Evolutionary conservation across 2,329 filamentous ascomycete species (phyloP).

Genomic region (Exophiala xenobiotica): DNA sequence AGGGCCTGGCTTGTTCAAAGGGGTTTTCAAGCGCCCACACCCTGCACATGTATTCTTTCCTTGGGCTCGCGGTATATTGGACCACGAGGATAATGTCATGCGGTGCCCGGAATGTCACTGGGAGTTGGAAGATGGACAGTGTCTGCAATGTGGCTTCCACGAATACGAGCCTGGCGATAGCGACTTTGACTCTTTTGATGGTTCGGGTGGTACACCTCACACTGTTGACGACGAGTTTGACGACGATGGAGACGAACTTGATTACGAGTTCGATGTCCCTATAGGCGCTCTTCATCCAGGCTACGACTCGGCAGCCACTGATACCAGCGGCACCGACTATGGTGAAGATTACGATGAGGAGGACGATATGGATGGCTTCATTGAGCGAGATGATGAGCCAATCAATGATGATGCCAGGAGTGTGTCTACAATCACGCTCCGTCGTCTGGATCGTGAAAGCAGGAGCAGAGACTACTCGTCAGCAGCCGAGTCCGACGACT

Average conservation of each 20-base stretch:
- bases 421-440: constrained; percentile 15
- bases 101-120: constrained; percentile 63
- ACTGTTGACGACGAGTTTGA: constrained; percentile 21
- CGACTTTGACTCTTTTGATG: constrained; percentile 16
- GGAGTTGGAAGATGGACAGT: constrained; percentile 63
- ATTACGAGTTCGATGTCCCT: constrained; percentile 13
- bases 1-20: constrained; percentile 63
- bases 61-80: constrained; percentile 43
- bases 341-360: constrained; percentile 20
- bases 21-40: constrained; percentile 50
- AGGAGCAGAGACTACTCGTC: neutral
- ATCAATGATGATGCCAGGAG: constrained; percentile 18
- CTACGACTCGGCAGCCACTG: constrained; percentile 6
- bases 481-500: neutral
- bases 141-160: constrained; percentile 52
- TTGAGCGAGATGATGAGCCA: constrained; percentile 15
- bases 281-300: constrained; percentile 8
- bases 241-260: constrained; percentile 20
- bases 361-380: constrained; percentile 27
- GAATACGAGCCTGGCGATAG: constrained; percentile 36
- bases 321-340: constrained; percentile 3
- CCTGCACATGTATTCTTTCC: constrained; percentile 16
- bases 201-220: constrained; percentile 7
- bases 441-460: neutral
- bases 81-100: constrained; percentile 59